Evolutionary conservation across 164 flowering plant genomes (phyloP).

Genomic region (Piper longum): DNA sequence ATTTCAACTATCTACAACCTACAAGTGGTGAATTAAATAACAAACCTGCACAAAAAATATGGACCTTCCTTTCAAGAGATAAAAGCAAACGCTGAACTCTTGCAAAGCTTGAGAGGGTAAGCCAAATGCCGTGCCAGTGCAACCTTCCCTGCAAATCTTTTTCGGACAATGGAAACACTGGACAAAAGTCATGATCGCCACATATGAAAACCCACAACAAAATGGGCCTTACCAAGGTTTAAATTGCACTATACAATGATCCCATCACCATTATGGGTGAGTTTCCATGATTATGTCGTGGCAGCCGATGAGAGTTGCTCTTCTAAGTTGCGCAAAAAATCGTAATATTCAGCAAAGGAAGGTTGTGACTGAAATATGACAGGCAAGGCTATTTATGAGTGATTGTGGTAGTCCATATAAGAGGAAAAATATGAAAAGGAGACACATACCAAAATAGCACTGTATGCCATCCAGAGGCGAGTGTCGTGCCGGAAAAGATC

Average conservation of each 20-base stretch:
- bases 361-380: conserved; percentile 43
- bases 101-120: neutral
- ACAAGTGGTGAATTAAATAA: too few relatives aligned
- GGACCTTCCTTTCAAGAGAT: neutral
- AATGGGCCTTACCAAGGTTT: neutral
- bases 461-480: conserved; percentile 83
- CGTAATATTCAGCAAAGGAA: conserved; percentile 59
- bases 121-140: neutral
- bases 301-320: conserved; percentile 43
- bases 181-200: neutral
- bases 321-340: conserved; percentile 63
- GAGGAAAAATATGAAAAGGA: neutral
- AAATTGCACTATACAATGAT: neutral
- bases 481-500: conserved; percentile 81
- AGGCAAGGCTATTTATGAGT: conserved; percentile 1
- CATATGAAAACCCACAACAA: too few relatives aligned
- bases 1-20: neutral
- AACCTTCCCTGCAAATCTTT: neutral
- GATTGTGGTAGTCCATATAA: neutral
- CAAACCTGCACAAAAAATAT: neutral
- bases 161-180: neutral
- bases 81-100: neutral
- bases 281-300: conserved; percentile 8
- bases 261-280: neutral
- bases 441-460: conserved; percentile 49